phyloP scores from a whole-genome alignment of 495 filamentous ascomycete genomes.

The Podospora australis region DNA sequence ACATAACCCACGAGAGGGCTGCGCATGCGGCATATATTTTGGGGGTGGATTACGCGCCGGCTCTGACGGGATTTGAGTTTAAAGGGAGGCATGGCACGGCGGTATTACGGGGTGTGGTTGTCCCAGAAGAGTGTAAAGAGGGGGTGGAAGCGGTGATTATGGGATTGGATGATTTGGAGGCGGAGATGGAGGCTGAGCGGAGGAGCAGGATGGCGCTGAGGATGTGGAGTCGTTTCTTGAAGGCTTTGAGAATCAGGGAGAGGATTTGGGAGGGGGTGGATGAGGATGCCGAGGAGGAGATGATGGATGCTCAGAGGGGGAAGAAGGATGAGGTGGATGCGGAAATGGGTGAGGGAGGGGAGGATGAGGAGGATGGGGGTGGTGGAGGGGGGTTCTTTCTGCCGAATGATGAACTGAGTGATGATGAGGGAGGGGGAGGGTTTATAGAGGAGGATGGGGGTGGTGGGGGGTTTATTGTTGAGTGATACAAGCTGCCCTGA shows the following conservation, averaged over 20 bases:
- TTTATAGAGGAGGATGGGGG: constrained; percentile 23
- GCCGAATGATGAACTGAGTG: constrained; percentile 11
- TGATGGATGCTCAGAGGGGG: constrained; percentile 23
- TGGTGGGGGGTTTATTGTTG: constrained; percentile 31
- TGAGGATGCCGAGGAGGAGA: constrained; percentile 29
- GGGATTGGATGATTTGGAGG: constrained; percentile 56
- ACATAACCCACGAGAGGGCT: constrained; percentile 57
- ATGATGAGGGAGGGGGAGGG: constrained; percentile 25
- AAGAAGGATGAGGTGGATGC: constrained; percentile 14
- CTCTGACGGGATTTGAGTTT: constrained; percentile 86
- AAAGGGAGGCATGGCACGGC: constrained; percentile 76
- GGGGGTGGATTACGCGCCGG: constrained; percentile 80
- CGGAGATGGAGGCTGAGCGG: constrained; percentile 49
- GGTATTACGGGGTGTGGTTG: constrained; percentile 65
- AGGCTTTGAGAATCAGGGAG: constrained; percentile 70
- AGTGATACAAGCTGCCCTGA: too few species aligned
- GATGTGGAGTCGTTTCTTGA: constrained; percentile 71
- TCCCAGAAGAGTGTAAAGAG: constrained; percentile 63
- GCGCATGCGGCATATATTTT: constrained; percentile 66
- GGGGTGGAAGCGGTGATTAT: constrained; percentile 61
- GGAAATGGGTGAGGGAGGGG: constrained; percentile 8
- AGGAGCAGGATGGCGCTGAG: constrained; percentile 53
- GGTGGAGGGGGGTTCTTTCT: constrained; percentile 10
- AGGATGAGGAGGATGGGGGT: constrained; percentile 17
- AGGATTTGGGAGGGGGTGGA: constrained; percentile 55